These are phyloP conservation scores for Podosphaera xanthii DNA, from an alignment of 2,329 filamentous ascomycete species.

Conservation along the genomic window DNA sequence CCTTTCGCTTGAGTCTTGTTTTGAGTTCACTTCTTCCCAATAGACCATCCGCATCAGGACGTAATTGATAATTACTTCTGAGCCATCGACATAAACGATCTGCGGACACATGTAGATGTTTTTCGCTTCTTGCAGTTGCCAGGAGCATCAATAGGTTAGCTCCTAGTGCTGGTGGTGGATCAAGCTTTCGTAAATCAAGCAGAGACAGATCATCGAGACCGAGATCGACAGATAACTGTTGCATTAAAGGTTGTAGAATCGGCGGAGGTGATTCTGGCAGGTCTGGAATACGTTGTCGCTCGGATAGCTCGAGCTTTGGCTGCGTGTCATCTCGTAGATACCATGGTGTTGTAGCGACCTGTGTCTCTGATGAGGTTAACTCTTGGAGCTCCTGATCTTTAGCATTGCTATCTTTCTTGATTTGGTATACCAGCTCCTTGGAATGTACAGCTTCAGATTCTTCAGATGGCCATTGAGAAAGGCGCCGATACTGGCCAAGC, in stretches of 20 bases:
- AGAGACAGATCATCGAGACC: conserved; percentile 65
- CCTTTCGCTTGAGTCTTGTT: conserved; percentile 58
- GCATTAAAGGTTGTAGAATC: conserved; percentile 47
- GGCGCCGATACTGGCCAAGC: too few species aligned
- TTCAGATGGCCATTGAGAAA: too few species aligned
- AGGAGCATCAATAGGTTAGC: conserved; percentile 82
- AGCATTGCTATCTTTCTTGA: too few species aligned
- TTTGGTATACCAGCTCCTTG: too few species aligned
- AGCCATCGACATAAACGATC: conserved; percentile 80
- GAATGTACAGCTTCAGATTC: too few species aligned
- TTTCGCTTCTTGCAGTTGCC: conserved; percentile 74
- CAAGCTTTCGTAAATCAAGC: conserved; percentile 61
- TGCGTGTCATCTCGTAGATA: conserved; percentile 53
- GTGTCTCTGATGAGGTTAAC: background rate
- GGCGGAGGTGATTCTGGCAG: conserved; percentile 38
- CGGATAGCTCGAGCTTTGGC: conserved; percentile 18
- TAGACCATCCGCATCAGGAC: conserved; percentile 64
- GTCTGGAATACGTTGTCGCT: conserved; percentile 34
- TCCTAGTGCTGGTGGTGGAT: conserved; percentile 71
- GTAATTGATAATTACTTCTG: conserved; percentile 45
- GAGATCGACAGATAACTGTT: conserved; percentile 62
- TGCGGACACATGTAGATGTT: conserved; percentile 76
- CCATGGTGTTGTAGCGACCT: conserved; percentile 36
- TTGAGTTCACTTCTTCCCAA: conserved; percentile 82
- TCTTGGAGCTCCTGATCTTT: too few species aligned